Evolutionary conservation across 768 basidiomycete species (phyloP), one percentile per base, ranked within the genome.

Genomic region (Inosperma sp.): DNA sequence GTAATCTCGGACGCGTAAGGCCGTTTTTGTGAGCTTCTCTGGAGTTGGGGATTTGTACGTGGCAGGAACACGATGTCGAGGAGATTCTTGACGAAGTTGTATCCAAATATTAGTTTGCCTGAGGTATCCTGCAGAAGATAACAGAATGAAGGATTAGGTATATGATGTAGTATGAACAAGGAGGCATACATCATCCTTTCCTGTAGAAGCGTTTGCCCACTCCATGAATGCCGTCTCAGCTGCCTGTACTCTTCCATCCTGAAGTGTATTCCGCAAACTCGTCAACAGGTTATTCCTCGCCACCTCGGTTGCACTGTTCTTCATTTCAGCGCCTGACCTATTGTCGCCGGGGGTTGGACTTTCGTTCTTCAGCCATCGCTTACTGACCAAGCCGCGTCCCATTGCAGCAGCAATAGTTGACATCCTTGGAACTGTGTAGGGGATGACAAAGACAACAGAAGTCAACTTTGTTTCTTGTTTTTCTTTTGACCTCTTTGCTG

Each of bases 351-450:
- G 14, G 12, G 50, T 40, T 17, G 34, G 27, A 16, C 22, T 6
- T 6, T 45, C 46, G 9, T 49, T 53, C 30, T 54, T 55, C n/a
- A 82, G 47, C 84, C 84, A 87, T 39, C 65, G 68, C 8, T 61
- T 59, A 4, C 61, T 62, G 4, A 69, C 65, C 3, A 62, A 53
- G 0, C 72, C 75, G 43, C 75, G 77, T 2, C 85, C 83, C 56
- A 88, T 72, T 0, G 82, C 84, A 44, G 72, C 72, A 3, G 81
- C 80, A 43, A 90, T 79, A 9, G 73, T 87, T 1, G 88, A 88
- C 7, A 62, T 70, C 1, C 63, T 44, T 2, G 80, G 82, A 5
- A 78, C 70, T 3, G 66, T 70, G 48, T 80, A 67, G 0, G 88
- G 88, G 1, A 87, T 68, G 21, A 82, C 73, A 30, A 87, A 67